Evolutionary conservation across 805 yeast genomes (phyloP).

Genomic region (Saccharomycopsis selenospora): DNA sequence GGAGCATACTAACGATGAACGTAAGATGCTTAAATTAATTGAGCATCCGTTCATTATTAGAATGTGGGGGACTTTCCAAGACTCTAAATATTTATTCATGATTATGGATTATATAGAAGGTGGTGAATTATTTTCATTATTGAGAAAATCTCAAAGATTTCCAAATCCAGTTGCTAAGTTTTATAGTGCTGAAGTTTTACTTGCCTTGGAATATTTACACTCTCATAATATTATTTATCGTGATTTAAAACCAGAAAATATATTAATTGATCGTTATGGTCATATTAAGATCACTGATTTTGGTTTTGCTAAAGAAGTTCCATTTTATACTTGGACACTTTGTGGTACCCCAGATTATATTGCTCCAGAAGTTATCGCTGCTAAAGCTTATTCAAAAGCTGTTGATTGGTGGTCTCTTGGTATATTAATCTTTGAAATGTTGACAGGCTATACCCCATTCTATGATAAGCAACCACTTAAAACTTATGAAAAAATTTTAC

Average conservation of each 20-base stretch:
- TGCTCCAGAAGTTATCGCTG: conserved; percentile 92
- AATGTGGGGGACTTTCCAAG: conserved; percentile 98
- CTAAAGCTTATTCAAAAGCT: conserved; percentile 89
- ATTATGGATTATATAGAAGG: conserved; percentile 97
- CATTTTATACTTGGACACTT: conserved; percentile 84
- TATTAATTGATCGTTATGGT: conserved; percentile 78
- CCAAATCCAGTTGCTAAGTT: conserved; percentile 96
- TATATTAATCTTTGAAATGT: conserved; percentile 85
- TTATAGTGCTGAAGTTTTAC: conserved; percentile 83
- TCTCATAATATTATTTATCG: conserved; percentile 80
- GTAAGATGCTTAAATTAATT: conserved; percentile 78
- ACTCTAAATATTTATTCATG: conserved; percentile 76
- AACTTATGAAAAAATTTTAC: conserved; percentile 85
- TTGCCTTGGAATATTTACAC: conserved; percentile 86
- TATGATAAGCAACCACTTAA: conserved; percentile 90
- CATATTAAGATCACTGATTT: conserved; percentile 90
- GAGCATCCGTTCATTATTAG: conserved; percentile 87
- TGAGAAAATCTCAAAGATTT: conserved; percentile 83
- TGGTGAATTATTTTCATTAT: conserved; percentile 81
- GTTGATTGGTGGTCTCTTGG: conserved; percentile 99
- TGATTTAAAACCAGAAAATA: conserved; percentile 90
- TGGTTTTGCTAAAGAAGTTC: conserved; percentile 91
- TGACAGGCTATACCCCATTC: conserved; percentile 92
- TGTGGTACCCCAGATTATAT: conserved; percentile 97
- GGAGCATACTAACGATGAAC: conserved; percentile 92